A percentile compares a stretch with the other conserved stretches of the same genome.
These are phyloP conservation scores for Didymella glomerata DNA, from an alignment of 2,329 filamentous ascomycete species.

Conservation along the genomic window DNA sequence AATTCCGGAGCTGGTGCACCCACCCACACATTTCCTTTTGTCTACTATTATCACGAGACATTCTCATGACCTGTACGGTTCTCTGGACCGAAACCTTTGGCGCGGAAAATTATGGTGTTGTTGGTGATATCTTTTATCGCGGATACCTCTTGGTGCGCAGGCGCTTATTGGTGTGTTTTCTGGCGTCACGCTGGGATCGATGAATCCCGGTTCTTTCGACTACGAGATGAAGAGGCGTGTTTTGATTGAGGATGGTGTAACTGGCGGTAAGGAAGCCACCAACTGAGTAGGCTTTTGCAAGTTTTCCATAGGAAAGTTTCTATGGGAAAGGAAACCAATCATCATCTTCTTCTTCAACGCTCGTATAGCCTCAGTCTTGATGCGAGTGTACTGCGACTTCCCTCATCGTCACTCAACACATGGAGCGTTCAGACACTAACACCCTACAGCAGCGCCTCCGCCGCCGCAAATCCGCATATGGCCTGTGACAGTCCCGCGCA, in stretches of 20 bases:
- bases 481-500: neutral
- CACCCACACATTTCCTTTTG: constrained; percentile 32
- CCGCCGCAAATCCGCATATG: constrained; percentile 2
- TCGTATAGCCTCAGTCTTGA: too few species aligned
- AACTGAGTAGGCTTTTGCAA: neutral
- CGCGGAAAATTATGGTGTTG: constrained; percentile 39
- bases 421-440: neutral
- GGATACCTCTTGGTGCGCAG: constrained; percentile 40
- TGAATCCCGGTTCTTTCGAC: constrained; percentile 8
- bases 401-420: neutral
- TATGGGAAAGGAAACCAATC: constrained; percentile 13
- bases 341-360: constrained; percentile 12
- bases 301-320: neutral
- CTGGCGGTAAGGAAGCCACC: constrained; percentile 16
- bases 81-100: constrained; percentile 23
- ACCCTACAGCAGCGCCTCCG: neutral
- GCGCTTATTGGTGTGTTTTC: constrained; percentile 32
- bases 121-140: constrained; percentile 27
- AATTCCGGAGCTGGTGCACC: constrained; percentile 21
- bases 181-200: constrained; percentile 11
- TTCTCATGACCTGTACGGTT: constrained; percentile 38
- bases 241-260: neutral
- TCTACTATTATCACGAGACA: constrained; percentile 38
- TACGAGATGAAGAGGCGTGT: constrained; percentile 1
- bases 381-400: neutral